These are phyloP conservation scores for Alopecurus myosuroides DNA, from an alignment of 176 grass and related monocot species.

Conservation along the genomic window DNA sequence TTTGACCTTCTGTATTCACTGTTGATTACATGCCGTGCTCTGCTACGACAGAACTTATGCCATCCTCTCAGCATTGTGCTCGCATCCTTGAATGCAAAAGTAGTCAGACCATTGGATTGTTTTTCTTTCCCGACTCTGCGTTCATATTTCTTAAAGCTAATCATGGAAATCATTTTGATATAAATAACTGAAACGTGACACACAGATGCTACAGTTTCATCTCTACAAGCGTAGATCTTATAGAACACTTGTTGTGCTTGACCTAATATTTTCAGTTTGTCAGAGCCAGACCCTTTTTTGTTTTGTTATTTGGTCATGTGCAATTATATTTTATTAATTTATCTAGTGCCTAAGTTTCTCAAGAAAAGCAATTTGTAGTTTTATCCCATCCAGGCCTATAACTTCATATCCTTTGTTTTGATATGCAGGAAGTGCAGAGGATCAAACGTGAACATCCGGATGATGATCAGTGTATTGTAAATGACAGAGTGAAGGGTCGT, in stretches of 20 bases:
- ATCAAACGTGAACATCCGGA: slow-evolving; percentile 81
- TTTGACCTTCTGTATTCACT: not conserved
- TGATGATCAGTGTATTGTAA: slow-evolving; percentile 80
- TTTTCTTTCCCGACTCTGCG: not conserved
- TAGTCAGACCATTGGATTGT: not conserved
- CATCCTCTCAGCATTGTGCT: not conserved
- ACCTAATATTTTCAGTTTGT: not conserved
- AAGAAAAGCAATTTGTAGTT: not conserved
- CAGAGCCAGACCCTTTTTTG: not conserved
- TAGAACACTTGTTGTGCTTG: not conserved
- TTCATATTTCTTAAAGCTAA: not conserved
- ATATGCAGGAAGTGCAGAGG: slow-evolving; percentile 73
- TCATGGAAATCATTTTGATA: not conserved
- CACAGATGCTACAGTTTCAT: not conserved
- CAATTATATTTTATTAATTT: not conserved
- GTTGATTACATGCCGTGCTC: not conserved
- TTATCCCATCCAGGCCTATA: not conserved
- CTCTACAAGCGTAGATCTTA: not conserved
- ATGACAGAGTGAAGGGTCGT: slow-evolving; percentile 89
- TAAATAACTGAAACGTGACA: not conserved
- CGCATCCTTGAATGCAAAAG: not conserved
- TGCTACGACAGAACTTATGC: not conserved
- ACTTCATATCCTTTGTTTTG: not conserved
- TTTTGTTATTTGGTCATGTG: not conserved
- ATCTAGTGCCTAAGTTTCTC: not conserved